Base-by-base conservation (phyloP, 2,329 filamentous ascomycete genomes). In the Plenodomus tracheiphilus region DNA sequence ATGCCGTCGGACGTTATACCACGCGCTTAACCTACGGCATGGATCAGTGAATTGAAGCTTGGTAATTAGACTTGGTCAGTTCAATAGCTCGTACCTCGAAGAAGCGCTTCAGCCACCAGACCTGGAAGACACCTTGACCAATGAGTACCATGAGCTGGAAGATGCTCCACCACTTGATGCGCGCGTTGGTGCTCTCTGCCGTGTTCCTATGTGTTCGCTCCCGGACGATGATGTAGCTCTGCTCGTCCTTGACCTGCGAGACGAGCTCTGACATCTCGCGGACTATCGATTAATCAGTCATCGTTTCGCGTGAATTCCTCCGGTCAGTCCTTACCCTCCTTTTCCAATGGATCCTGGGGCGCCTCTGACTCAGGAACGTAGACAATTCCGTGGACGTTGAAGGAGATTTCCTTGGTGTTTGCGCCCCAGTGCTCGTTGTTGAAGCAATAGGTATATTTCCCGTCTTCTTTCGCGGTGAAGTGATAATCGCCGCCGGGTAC, bases 121-220 rank as follows among this genome's bases (percentile, higher is more conserved):
- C 93, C 79, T 99, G 94, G 81, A 99, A 99, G 60, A 97, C 79
- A 53, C 91, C 94, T 79, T 97, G 91, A 66, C 88, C 91, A 59
- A 95, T 81, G 56, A 99, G 83, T 42, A 97, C 86, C 47, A 85
- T 83, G 58, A 99, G 85, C 76, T 99, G 92, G 76, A 97, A 97
- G 65, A 97, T 83, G 75, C 94, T 97, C 94, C 94, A 99, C 94
- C 94, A 99, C 81, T 99, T 99, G 73, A 99, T 94, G 61, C 94
- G 84, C 63, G 85, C 84, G 76, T 99, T 99, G 68, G 94, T 99
- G 82, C 92, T 97, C 80, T 99, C 94, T 58, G 94, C 94, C 9
- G 94, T 99, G 79, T 99, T 99, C 72, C 94, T 85, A 81, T 99
- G 94, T 62, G 90, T 96, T 69, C 94, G 85, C 79, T 99, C 94